Conservation (phyloP, 2,329 filamentous ascomycete species). For the Colletotrichum australisinense region DNA sequence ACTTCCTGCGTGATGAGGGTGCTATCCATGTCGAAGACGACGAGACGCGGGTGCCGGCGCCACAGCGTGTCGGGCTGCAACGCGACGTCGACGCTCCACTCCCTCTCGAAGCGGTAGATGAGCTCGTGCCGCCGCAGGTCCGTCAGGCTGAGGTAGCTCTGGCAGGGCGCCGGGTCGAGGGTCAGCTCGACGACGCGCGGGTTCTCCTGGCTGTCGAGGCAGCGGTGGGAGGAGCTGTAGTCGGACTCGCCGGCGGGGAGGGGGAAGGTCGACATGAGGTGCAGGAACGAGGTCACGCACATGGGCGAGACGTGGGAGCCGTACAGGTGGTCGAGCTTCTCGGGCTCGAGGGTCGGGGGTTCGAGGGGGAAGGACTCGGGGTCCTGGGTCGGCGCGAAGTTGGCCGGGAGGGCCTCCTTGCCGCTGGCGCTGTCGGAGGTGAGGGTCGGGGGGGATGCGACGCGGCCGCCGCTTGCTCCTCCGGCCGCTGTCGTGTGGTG, state of each 20-base stretch:
- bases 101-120: constrained; percentile 85
- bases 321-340: constrained; percentile 73
- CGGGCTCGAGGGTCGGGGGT: constrained; percentile 64
- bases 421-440: constrained; percentile 48
- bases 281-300: constrained; percentile 74
- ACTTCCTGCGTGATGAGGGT: constrained; percentile 98
- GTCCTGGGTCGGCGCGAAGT: constrained; percentile 70
- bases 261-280: constrained; percentile 73
- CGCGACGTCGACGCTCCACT: constrained; percentile 89
- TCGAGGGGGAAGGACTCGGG: constrained; percentile 71
- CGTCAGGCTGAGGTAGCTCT: constrained; percentile 72
- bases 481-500: neutral
- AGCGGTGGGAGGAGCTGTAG: constrained; percentile 71
- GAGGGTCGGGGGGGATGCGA: constrained; percentile 47
- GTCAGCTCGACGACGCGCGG: constrained; percentile 75
- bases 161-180: constrained; percentile 69
- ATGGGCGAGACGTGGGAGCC: constrained; percentile 74
- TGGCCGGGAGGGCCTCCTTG: constrained; percentile 57
- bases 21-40: constrained; percentile 99
- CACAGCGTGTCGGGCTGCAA: constrained; percentile 80
- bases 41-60: constrained; percentile 83
- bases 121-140: constrained; percentile 84
- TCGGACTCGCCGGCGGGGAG: constrained; percentile 62
- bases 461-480: constrained; percentile 40
- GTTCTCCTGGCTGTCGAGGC: constrained; percentile 69